Conservation (phyloP, 192 early-diverging fungal genomes). For the Coemansia sp. region DNA sequence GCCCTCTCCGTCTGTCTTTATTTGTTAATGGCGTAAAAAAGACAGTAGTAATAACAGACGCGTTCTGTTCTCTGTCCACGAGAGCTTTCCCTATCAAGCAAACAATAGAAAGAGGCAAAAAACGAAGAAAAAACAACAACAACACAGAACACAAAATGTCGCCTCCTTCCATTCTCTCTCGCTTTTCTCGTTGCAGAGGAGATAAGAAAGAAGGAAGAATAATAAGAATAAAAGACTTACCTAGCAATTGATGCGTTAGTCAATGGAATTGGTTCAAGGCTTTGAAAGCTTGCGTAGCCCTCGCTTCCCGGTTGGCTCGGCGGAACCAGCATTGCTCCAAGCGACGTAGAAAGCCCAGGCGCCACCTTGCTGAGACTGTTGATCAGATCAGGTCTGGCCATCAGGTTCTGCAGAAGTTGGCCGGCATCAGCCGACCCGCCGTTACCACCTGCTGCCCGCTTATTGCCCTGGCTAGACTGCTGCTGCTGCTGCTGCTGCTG, state of each 20-base stretch:
- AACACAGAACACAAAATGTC: too few relatives aligned
- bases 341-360: conserved; percentile 32
- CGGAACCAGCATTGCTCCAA: conserved; percentile 25
- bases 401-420: conserved; percentile 40
- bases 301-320: conserved; percentile 13
- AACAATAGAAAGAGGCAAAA: too few relatives aligned
- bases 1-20: too few relatives aligned
- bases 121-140: too few relatives aligned
- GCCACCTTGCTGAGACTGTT: conserved; percentile 44
- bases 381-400: conserved; percentile 39
- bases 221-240: conserved; percentile 25
- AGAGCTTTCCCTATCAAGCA: too few relatives aligned
- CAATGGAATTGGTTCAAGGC: conserved; percentile 44
- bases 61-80: too few relatives aligned
- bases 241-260: conserved; percentile 38
- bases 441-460: background rate
- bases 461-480: background rate
- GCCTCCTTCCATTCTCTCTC: too few relatives aligned
- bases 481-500: background rate
- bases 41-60: too few relatives aligned
- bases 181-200: too few relatives aligned
- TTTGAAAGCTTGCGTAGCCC: conserved; percentile 23
- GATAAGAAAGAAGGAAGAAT: background rate
- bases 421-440: conserved; percentile 9
- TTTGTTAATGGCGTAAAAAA: too few relatives aligned